Evolutionary conservation across 2,329 filamentous ascomycete species (phyloP), one percentile per base, ranked within the genome.

Genomic region (Coniochaeta hoffmannii): DNA sequence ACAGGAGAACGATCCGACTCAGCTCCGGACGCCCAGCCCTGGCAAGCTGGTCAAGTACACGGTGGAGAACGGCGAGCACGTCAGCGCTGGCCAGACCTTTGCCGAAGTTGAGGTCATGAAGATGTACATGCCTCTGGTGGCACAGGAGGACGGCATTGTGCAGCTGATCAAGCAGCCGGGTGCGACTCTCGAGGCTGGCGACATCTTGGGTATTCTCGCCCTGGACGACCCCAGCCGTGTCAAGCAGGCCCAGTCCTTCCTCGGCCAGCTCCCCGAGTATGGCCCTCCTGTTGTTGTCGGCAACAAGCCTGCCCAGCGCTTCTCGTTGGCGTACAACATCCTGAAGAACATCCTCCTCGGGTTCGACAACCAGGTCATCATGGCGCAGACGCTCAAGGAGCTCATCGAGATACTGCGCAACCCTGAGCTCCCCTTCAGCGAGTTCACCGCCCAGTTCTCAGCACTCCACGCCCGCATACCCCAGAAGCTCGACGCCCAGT

Each of bases 81-180:
- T 99, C 72, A 87, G 85, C 72, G 90, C 95, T 64, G 93, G 93
- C 56, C 89, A 97, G 72, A 80, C 93, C 32, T 99, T 91, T 68
- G 94, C 94, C 55, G 94, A 99, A 73, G 93, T 99, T 38, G 94
- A 99, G 75, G 94, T 99, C 74, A 99, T 99, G 94, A 99, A 99
- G 82, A 99, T 99, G 94, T 97, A 97, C 82, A 99, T 99, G 94
- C 94, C 94, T 66, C 81, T 99, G 55, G 82, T 99, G 59, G 89
- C 94, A 2, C 88, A 92, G 69, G 94, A 99, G 72, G 94, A 96
- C 65, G 94, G 94, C 78, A 82, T 96, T 55, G 93, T 99, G 56
- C 94, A 97, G 76, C 83, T 99, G 66, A 96, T 99, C 80, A 99
- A 99, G 83, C 94, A 97, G 76, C 94, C 94, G 60, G 94, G 94